Base-by-base conservation (phyloP, 192 early-diverging fungal genomes). In the Podila epicladia region DNA sequence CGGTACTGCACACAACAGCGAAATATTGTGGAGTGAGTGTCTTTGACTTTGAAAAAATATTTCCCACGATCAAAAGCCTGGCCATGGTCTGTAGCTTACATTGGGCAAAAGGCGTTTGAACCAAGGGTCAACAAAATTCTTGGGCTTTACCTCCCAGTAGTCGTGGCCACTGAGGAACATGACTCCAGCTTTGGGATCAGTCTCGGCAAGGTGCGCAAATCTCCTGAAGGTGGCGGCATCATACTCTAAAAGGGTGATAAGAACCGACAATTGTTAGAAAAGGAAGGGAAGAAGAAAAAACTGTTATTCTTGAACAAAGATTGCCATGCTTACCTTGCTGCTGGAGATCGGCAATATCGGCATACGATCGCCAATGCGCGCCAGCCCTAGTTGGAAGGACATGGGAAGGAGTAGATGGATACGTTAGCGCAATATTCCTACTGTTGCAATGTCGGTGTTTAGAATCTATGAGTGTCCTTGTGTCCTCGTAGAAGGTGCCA, bases 81-180 rank as follows among this genome's bases (percentile, higher is more conserved):
- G 22, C 9, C 3, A 24, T 1, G 37, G 19, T 22, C n/a, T 12
- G 17, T 58, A 13, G 62, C 69, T 60, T 87, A 89, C 89, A 69
- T 85, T 83, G 45, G 80, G 76, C 20, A 88, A 74, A 58, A 90
- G 58, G 41, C 75, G 65, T 19, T 82, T 83, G 71, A 92, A 93
- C 89, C 89, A 93, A 8, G 92, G 92, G n/a, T 92, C 83, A 9
- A 82, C 72, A 63, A 85, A 88, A 45, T 79, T 76, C 51, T 84
- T 78, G 22, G 84, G 84, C 45, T 83, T 72, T 38, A 78, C 73
- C 37, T 90, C 87, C 80, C 83, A 93, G 62, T 87, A 92, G 63
- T 93, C 89, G 57, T 84, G 82, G 3, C 80, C 87, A 15, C 69
- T 76, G 57, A 88, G 48, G 53, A 67, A 83, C 89, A 86, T 86